A percentile compares a stretch with the other conserved stretches of the same genome.
Conservation (phyloP, 805 yeast genomes). For the Candida adriatica region DNA sequence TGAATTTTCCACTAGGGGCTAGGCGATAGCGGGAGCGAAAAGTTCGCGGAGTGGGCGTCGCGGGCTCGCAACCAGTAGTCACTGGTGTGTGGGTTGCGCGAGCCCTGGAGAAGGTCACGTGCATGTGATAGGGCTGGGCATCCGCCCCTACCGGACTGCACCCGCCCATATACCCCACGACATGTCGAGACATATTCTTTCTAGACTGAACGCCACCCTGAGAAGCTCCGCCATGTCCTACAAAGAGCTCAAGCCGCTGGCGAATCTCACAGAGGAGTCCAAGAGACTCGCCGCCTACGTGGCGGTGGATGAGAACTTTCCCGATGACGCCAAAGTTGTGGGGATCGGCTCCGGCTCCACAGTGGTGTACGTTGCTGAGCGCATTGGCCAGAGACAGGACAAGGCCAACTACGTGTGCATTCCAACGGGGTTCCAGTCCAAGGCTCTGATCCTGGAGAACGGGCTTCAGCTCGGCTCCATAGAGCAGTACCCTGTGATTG, state of each 20-base stretch:
- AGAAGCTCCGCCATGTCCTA: too few species aligned
- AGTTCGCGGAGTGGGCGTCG: too few species aligned
- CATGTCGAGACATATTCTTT: too few species aligned
- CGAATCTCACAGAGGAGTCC: slow-evolving; percentile 62
- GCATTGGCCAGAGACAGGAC: slow-evolving; percentile 63
- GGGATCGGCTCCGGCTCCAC: slow-evolving; percentile 98
- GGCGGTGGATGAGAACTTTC: slow-evolving; percentile 87
- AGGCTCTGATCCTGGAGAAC: slow-evolving; percentile 74
- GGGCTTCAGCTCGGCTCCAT: slow-evolving; percentile 73
- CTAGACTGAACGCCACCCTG: too few species aligned
- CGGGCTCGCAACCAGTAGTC: too few species aligned
- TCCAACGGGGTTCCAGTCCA: slow-evolving; percentile 96
- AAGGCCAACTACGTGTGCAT: slow-evolving; percentile 64
- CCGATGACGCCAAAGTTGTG: slow-evolving; percentile 59
- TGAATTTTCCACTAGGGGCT: slow-evolving; percentile 7
- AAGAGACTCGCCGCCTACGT: slow-evolving; percentile 83
- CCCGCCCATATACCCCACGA: too few species aligned
- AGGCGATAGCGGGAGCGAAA: too few species aligned
- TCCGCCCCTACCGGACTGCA: too few species aligned
- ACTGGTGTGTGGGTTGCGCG: too few species aligned
- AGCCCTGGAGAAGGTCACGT: too few species aligned
- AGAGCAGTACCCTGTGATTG: slow-evolving; percentile 77
- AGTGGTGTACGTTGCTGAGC: slow-evolving; percentile 93
- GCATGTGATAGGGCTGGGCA: too few species aligned
- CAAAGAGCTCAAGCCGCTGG: slow-evolving; percentile 24